Evolutionary conservation across 352 stramenopile genomes (phyloP).

Genomic region (Globisporangium ultimum): DNA sequence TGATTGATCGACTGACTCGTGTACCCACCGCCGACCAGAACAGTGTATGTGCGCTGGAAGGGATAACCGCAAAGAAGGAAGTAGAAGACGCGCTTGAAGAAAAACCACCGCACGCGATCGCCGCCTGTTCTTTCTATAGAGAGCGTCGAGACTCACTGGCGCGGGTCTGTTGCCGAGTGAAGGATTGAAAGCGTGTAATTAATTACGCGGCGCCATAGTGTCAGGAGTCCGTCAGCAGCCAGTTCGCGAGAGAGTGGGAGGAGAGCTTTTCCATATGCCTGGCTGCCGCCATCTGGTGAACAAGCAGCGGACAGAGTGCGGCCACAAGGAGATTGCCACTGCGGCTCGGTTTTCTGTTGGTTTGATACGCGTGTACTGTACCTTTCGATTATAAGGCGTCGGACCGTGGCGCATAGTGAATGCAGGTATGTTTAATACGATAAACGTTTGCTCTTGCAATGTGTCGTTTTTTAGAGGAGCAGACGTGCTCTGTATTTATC

Average conservation of each 20-base stretch:
- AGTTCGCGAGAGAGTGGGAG: slow-evolving; percentile 1
- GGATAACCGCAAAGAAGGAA: too few species aligned
- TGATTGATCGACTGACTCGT: too few species aligned
- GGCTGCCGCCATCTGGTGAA: neutral
- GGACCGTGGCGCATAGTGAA: neutral
- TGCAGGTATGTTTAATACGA: too few species aligned
- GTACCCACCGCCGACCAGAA: too few species aligned
- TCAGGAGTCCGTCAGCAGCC: neutral
- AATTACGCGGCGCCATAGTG: neutral
- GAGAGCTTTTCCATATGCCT: neutral
- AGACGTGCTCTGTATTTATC: too few species aligned
- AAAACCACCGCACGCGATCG: too few species aligned
- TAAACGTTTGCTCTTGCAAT: too few species aligned
- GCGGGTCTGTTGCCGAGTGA: neutral
- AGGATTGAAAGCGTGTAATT: neutral
- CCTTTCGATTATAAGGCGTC: neutral
- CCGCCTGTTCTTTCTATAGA: too few species aligned
- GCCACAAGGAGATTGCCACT: neutral
- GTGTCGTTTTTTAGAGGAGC: too few species aligned
- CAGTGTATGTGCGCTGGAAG: too few species aligned
- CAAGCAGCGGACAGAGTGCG: neutral
- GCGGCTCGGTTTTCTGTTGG: neutral
- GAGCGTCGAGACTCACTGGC: neutral
- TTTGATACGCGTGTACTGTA: neutral
- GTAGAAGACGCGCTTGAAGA: too few species aligned